Conservation (phyloP, 176 grass and related monocot genomes). For the Zoysia japonica region DNA sequence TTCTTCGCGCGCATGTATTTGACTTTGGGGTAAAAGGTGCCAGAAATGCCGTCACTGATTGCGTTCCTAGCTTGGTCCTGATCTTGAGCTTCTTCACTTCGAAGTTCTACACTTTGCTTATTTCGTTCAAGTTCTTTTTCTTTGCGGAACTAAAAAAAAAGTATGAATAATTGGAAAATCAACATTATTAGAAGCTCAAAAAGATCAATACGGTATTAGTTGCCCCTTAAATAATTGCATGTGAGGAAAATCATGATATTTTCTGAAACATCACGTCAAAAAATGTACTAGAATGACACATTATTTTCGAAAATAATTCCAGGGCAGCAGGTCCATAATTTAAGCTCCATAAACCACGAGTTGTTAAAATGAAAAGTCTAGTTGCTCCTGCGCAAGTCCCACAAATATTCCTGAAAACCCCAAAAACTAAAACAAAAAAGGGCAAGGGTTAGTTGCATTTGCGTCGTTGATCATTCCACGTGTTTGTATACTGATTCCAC, state of each 20-base stretch:
- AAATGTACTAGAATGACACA: too few species aligned
- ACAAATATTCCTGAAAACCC: neutral
- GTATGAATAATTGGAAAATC: too few species aligned
- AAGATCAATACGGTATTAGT: neutral
- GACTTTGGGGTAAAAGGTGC: neutral
- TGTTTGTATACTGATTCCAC: neutral
- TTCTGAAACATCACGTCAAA: neutral
- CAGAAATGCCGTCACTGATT: neutral
- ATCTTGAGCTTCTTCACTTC: neutral
- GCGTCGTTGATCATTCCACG: constrained; percentile 26
- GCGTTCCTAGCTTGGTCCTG: neutral
- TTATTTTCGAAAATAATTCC: too few species aligned
- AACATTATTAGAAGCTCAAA: too few species aligned
- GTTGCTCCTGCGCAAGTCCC: neutral
- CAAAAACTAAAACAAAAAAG: neutral
- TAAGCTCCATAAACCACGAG: too few species aligned
- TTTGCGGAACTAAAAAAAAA: too few species aligned
- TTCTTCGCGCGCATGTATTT: neutral
- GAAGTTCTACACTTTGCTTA: too few species aligned
- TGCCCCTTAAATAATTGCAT: neutral
- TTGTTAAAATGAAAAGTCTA: neutral
- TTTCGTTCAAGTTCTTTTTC: too few species aligned
- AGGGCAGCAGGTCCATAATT: too few species aligned
- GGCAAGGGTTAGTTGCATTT: neutral
- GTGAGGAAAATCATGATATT: constrained; percentile 27